A percentile compares a stretch with the other conserved stretches of the same genome.
phyloP scores from a whole-genome alignment of 345 rosid genomes.

The Eucalyptus curtisii region DNA sequence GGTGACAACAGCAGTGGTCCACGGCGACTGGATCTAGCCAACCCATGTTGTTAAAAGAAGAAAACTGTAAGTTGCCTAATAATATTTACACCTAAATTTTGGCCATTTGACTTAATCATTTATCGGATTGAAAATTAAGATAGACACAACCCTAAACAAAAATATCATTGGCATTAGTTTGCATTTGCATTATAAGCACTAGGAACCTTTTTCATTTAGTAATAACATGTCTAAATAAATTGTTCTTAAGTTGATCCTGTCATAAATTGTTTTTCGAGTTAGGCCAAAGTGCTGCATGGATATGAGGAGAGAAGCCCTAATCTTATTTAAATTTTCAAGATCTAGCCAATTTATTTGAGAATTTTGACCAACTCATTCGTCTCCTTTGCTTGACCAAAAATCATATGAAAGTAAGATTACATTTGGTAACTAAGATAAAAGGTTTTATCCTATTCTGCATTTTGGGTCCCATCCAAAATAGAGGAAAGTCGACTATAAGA shows the following conservation, averaged over 20 bases:
- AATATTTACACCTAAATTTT: too few species aligned
- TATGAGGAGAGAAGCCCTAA: background rate
- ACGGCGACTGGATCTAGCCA: background rate
- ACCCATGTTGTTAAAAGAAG: background rate
- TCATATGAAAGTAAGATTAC: too few species aligned
- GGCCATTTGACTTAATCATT: background rate
- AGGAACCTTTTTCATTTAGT: background rate
- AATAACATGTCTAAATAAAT: too few species aligned
- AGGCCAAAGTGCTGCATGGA: background rate
- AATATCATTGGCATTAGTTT: background rate
- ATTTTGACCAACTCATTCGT: too few species aligned
- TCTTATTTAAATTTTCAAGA: background rate
- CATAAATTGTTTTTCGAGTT: background rate
- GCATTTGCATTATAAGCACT: background rate
- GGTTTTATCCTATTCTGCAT: rapidly evolving
- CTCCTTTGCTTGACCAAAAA: too few species aligned
- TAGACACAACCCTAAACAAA: rapidly evolving
- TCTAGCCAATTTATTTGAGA: too few species aligned
- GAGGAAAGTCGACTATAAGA: too few species aligned
- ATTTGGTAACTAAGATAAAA: too few species aligned
- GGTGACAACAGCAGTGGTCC: too few species aligned
- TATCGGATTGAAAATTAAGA: too few species aligned
- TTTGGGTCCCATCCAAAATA: too few species aligned
- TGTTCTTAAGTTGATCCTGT: background rate
- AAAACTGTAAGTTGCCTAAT: too few species aligned